These are phyloP conservation scores for Solanum commersonii DNA, from an alignment of 257 asterid species.

Conservation along the genomic window DNA sequence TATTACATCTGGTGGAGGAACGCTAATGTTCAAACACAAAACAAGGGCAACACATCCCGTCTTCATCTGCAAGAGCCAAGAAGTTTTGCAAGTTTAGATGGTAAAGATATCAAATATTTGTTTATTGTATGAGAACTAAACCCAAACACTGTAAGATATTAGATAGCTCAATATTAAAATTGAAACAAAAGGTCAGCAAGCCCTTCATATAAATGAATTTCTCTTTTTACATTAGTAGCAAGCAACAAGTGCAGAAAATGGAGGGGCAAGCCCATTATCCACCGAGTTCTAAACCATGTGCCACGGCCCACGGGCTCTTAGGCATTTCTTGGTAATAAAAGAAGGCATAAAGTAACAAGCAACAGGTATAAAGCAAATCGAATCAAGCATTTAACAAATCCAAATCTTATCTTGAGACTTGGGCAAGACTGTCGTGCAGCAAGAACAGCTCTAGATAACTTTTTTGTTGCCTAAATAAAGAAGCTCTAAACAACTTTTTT, in stretches of 20 bases:
- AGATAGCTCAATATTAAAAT: neutral
- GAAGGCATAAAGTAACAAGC: neutral
- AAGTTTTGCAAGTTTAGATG: neutral
- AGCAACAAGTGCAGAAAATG: neutral
- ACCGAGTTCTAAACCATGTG: neutral
- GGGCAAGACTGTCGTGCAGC: neutral
- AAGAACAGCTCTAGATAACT: neutral
- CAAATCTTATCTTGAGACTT: neutral
- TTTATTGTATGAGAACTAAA: neutral
- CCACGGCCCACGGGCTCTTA: neutral
- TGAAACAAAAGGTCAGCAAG: neutral
- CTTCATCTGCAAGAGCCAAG: conserved; percentile 69
- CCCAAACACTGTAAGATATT: neutral
- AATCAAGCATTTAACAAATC: neutral
- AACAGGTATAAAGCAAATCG: neutral
- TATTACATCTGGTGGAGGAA: conserved; percentile 95
- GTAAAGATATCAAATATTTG: neutral
- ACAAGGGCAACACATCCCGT: conserved; percentile 98
- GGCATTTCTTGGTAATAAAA: neutral
- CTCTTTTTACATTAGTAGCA: neutral
- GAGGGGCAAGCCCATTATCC: neutral
- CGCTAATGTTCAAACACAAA: conserved; percentile 78
- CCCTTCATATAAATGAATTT: neutral
- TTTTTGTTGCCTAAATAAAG: neutral
- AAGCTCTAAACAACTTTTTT: neutral